Evolutionary conservation across 768 basidiomycete genomes (phyloP), one percentile per base, ranked within the genome.

Genomic region (Pleurotus ostreatus): DNA sequence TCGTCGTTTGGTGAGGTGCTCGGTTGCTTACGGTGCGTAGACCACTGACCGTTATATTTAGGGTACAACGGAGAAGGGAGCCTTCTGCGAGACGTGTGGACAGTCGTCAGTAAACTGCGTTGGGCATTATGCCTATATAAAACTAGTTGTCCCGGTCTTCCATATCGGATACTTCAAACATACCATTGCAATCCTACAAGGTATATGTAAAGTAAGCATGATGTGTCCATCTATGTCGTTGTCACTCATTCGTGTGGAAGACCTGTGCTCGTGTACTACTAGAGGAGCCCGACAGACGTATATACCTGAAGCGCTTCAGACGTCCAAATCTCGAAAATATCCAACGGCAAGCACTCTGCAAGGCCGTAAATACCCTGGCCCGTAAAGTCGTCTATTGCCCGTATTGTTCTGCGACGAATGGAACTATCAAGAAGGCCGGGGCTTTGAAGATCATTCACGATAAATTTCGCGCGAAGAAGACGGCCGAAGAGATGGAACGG

Each of bases 101-200:
- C 83, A 94, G 60, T 86, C 83, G 15, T 86, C 92, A 25, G 90
- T 94, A 2, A 93, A 97, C 59, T 99, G 97, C 67, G 95, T 97
- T 20, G 97, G 97, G 1, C 97, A 99, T 70, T 98, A 97, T 68
- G 95, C 95, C 4, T 98, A 98, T 73, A 98, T 99, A 74, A 98
- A 97, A 71, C 81, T 99, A 43, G 85, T 89, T 30, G 86, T 99
- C 16, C 97, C 97, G 0, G 95, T 98, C 16, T 99, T 98, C 70
- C 97, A 99, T 68, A 93, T 98, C 56, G 97, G 97, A 5, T 99
- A 93, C 72, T 98, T 99, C 77, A 92, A 94, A 68, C 94, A 98
- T 62, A 92, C 89, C 15, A 93, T 98, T 57, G 82, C 83, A 22
- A 89, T 98, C 60, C 80, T 98, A 1, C 97, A 98, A 67, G 89